A percentile compares a stretch with the other conserved stretches of the same genome.
Evolutionary conservation across 345 rosid species (phyloP).

Genomic region (Geranium brycei): DNA sequence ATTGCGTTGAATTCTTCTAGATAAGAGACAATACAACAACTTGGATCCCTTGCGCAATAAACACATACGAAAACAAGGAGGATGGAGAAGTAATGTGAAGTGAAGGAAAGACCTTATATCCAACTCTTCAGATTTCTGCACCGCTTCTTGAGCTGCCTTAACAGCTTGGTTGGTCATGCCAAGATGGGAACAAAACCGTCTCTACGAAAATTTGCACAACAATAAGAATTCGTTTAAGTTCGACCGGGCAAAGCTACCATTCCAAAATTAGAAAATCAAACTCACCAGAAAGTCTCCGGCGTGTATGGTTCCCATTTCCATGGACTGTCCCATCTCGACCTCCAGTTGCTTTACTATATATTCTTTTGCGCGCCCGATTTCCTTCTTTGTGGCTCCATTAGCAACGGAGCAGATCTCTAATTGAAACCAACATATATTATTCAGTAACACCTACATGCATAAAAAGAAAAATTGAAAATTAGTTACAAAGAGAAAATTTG

Average conservation of each 20-base stretch:
- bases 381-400: constrained; percentile 40
- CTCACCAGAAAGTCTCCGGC: constrained; percentile 43
- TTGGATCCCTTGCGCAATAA: too few relatives aligned
- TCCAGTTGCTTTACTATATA: constrained; percentile 40
- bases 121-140: constrained; percentile 37
- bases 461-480: not conserved
- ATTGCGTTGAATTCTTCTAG: too few relatives aligned
- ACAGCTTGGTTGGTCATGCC: constrained; percentile 46
- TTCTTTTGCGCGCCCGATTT: constrained; percentile 44
- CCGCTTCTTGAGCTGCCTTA: constrained; percentile 51
- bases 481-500: not conserved
- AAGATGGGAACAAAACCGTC: constrained; percentile 47
- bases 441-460: not conserved
- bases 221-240: constrained; percentile 1
- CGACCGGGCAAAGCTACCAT: not conserved
- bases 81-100: not conserved
- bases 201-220: constrained; percentile 11
- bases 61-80: constrained; percentile 3
- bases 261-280: constrained; percentile 2
- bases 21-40: too few relatives aligned
- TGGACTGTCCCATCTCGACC: constrained; percentile 38
- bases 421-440: constrained; percentile 5
- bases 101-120: constrained; percentile 34
- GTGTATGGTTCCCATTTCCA: constrained; percentile 50
- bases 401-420: constrained; percentile 42